Conservation (phyloP, 2,329 filamentous ascomycete species). For the Apiospora koreana region DNA sequence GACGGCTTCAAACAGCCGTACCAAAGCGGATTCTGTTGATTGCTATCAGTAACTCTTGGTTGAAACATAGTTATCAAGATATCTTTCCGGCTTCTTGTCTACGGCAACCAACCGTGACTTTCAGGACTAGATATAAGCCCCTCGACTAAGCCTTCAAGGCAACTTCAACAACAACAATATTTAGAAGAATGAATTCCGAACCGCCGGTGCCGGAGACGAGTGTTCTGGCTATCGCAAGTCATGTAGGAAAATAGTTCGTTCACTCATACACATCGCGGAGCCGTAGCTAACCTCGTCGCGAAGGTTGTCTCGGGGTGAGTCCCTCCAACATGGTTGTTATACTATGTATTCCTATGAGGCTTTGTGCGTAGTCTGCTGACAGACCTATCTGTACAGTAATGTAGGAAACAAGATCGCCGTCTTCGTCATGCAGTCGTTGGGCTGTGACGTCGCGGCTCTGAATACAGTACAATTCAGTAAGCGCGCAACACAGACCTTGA, state of each 20-base stretch:
- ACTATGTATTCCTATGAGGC: not conserved
- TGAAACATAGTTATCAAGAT: not conserved
- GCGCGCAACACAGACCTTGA: conserved; percentile 28
- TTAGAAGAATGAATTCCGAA: conserved; percentile 37
- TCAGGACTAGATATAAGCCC: not conserved
- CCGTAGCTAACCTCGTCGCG: conserved; percentile 33
- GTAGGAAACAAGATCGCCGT: conserved; percentile 98
- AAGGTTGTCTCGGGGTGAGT: conserved; percentile 77
- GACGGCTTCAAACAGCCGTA: conserved; percentile 10
- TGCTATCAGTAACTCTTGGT: not conserved
- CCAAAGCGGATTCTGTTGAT: not conserved
- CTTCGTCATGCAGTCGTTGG: conserved; percentile 89
- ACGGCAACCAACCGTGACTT: not conserved
- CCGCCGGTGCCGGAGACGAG: conserved; percentile 57
- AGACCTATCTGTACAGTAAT: conserved; percentile 60
- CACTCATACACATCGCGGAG: conserved; percentile 19
- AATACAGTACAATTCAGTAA: conserved; percentile 98
- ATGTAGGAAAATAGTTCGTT: conserved; percentile 59
- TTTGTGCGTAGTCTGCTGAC: conserved; percentile 17
- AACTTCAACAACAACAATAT: not conserved
- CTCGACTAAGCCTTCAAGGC: not conserved
- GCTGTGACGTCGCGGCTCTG: conserved; percentile 89
- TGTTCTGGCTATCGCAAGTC: conserved; percentile 88
- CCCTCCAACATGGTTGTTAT: not conserved
- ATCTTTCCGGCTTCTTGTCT: no score